Conservation (phyloP, 202 grass and related monocot species). For the Elaeis oleifera region DNA sequence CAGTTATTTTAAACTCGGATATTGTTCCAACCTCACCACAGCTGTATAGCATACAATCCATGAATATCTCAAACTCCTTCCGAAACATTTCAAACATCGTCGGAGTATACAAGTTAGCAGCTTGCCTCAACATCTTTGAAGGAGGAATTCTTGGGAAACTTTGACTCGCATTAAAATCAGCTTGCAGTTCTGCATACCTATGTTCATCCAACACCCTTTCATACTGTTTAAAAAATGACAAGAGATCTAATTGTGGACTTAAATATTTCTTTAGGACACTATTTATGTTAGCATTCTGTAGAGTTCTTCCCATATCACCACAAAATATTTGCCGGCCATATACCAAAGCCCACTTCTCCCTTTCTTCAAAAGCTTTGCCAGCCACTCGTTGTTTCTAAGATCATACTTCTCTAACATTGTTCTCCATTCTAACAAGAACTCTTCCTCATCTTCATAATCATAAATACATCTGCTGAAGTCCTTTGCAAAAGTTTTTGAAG, state of each 20-base stretch:
- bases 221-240: slow-evolving; percentile 86
- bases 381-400: slow-evolving; percentile 76
- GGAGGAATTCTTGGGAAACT: slow-evolving; percentile 86
- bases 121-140: slow-evolving; percentile 74
- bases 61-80: slow-evolving; percentile 87
- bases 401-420: slow-evolving; percentile 81
- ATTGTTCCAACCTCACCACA: slow-evolving; percentile 26
- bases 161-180: slow-evolving; percentile 85
- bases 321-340: slow-evolving; percentile 79
- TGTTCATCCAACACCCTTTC: slow-evolving; percentile 83
- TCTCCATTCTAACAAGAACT: slow-evolving; percentile 69
- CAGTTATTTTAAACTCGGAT: too few relatives aligned
- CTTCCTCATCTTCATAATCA: slow-evolving; percentile 61
- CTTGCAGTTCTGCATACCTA: slow-evolving; percentile 77
- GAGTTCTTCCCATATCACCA: slow-evolving; percentile 56
- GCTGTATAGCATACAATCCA: slow-evolving; percentile 69
- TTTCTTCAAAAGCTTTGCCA: slow-evolving; percentile 66
- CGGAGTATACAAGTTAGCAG: slow-evolving; percentile 77
- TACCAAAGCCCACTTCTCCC: slow-evolving; percentile 60
- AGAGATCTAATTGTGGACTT: slow-evolving; percentile 58
- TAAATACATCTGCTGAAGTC: slow-evolving; percentile 74
- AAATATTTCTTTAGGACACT: slow-evolving; percentile 73
- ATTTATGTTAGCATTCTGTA: slow-evolving; percentile 62
- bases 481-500: slow-evolving; percentile 75
- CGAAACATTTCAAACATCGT: slow-evolving; percentile 82